Conservation (phyloP, 805 yeast species). For the Ascoidea rubescens region DNA sequence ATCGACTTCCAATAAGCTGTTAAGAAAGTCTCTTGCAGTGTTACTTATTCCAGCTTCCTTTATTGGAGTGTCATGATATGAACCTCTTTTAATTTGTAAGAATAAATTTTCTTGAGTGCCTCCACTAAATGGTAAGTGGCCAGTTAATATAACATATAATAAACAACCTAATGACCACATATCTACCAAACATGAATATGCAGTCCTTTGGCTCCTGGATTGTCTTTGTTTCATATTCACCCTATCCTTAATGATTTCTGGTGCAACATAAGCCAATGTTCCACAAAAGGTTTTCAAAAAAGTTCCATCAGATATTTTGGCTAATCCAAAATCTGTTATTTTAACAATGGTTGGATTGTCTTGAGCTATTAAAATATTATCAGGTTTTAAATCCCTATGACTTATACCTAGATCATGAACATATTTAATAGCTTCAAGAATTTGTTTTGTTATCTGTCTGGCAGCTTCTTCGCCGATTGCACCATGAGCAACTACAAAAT, state of each 20-base stretch:
- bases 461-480: conserved; percentile 86
- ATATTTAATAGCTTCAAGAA: conserved; percentile 69
- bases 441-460: conserved; percentile 74
- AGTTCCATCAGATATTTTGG: conserved; percentile 78
- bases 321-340: conserved; percentile 92
- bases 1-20: conserved; percentile 58
- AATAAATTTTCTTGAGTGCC: conserved; percentile 78
- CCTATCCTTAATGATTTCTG: conserved; percentile 57
- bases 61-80: conserved; percentile 67
- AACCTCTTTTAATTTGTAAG: conserved; percentile 60
- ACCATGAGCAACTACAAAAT: conserved; percentile 86
- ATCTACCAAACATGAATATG: conserved; percentile 80
- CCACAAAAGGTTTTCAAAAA: conserved; percentile 96
- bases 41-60: conserved; percentile 50
- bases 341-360: conserved; percentile 89
- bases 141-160: conserved; percentile 81
- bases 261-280: conserved; percentile 92
- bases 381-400: conserved; percentile 96
- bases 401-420: conserved; percentile 85
- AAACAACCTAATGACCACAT: conserved; percentile 97
- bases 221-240: conserved; percentile 13
- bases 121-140: conserved; percentile 91
- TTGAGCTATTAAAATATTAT: conserved; percentile 78
- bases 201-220: conserved; percentile 14
- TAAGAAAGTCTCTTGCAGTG: conserved; percentile 62